Evolutionary conservation across 2,329 filamentous ascomycete species (phyloP).

Genomic region (Pseudocercospora fuligena): DNA sequence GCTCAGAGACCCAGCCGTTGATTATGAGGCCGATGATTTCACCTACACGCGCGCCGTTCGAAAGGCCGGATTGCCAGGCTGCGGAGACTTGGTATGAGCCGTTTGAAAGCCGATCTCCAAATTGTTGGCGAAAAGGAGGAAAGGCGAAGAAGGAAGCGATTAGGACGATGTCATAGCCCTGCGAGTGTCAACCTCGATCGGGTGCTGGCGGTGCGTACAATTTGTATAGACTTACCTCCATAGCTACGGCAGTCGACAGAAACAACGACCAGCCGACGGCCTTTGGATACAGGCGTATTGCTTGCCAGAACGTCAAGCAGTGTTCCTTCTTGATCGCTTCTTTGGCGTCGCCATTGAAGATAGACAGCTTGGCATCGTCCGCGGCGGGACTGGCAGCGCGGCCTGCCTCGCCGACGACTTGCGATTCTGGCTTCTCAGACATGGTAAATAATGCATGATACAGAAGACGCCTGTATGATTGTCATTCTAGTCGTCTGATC

Average conservation of each 20-base stretch:
- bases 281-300: conserved; percentile 39
- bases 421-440: not conserved
- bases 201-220: no score
- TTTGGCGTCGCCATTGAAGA: conserved; percentile 99
- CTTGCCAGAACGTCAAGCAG: conserved; percentile 42
- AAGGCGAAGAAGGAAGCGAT: conserved; percentile 44
- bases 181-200: not conserved
- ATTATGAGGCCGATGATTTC: conserved; percentile 70
- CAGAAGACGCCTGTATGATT: not conserved
- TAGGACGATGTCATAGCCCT: conserved; percentile 46
- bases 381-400: not conserved
- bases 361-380: conserved; percentile 87
- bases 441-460: not conserved
- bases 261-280: conserved; percentile 46
- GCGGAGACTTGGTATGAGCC: conserved; percentile 55
- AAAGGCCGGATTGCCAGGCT: conserved; percentile 62
- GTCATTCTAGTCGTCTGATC: conserved; percentile 6
- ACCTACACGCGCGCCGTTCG: conserved; percentile 61
- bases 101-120: conserved; percentile 43
- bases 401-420: not conserved
- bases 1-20: conserved; percentile 68
- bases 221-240: conserved; percentile 36
- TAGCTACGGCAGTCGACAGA: conserved; percentile 45
- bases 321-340: conserved; percentile 86
- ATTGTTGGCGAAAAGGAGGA: conserved; percentile 41